A percentile compares a stretch with the other conserved stretches of the same genome.
These are phyloP conservation scores for Picochlorum sp. DNA, from an alignment of 139 green algal species.

Conservation along the genomic window DNA sequence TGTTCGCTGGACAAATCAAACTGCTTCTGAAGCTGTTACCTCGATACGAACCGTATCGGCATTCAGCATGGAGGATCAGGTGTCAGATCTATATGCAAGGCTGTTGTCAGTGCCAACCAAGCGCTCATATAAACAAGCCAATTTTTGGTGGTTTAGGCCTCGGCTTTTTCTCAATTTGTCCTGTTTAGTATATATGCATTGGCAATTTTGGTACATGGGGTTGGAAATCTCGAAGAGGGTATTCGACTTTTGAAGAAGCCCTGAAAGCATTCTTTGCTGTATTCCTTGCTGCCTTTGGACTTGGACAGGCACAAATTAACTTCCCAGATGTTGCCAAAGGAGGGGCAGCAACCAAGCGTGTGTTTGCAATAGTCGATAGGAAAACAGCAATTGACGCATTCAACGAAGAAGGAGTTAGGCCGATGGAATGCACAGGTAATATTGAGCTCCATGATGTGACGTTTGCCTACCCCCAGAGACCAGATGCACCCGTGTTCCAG, in stretches of 20 bases:
- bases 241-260: constrained; percentile 50
- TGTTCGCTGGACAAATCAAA: constrained; percentile 60
- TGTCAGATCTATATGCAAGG: constrained; percentile 21
- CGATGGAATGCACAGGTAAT: constrained; percentile 1
- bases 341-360: constrained; percentile 38
- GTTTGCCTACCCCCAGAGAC: constrained; percentile 64
- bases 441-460: constrained; percentile 37
- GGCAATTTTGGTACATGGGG: constrained; percentile 49
- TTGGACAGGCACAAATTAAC: constrained; percentile 39
- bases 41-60: constrained; percentile 56
- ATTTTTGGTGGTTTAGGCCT: constrained; percentile 37
- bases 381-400: constrained; percentile 46
- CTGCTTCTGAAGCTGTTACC: constrained; percentile 56
- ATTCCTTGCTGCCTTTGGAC: constrained; percentile 51
- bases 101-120: constrained; percentile 29
- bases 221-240: constrained; percentile 22
- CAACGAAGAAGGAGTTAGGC: constrained; percentile 19
- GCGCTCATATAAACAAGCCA: constrained; percentile 9
- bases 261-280: constrained; percentile 75
- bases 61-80: constrained; percentile 57
- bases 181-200: constrained; percentile 67
- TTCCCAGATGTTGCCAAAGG: constrained; percentile 68
- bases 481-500: constrained; percentile 42
- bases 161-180: constrained; percentile 40
- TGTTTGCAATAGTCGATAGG: constrained; percentile 76